These are phyloP conservation scores for Escallonia herrerae DNA, from an alignment of 129 eudicot species.

Conservation along the genomic window DNA sequence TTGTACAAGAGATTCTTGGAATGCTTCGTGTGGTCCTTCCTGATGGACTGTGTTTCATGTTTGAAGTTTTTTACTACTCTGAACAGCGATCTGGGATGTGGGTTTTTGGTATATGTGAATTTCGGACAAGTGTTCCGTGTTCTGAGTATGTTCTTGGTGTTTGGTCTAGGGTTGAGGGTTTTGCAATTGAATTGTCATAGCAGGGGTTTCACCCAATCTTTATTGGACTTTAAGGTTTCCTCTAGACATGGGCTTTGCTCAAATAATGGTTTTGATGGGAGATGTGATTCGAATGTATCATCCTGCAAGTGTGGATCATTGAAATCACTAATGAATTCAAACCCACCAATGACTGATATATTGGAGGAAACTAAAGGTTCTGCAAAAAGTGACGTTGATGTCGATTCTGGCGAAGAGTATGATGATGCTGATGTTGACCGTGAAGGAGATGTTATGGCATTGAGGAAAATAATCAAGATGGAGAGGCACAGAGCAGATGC, in stretches of 20 bases:
- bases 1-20: constrained; percentile 16
- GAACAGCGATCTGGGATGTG: constrained; percentile 32
- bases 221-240: constrained; percentile 19
- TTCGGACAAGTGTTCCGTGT: constrained; percentile 25
- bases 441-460: constrained; percentile 33
- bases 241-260: constrained; percentile 27
- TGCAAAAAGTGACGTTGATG: not conserved
- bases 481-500: constrained; percentile 50
- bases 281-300: constrained; percentile 13
- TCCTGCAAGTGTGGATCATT: constrained; percentile 24
- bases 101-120: constrained; percentile 41
- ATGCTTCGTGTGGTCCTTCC: constrained; percentile 3
- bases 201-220: constrained; percentile 16
- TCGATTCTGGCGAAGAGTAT: constrained; percentile 1
- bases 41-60: constrained; percentile 43
- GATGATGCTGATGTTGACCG: constrained; percentile 34
- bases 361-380: constrained; percentile 26
- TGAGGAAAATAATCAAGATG: constrained; percentile 56
- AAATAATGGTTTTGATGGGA: constrained; percentile 24
- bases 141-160: constrained; percentile 36
- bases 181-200: constrained; percentile 27
- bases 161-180: constrained; percentile 35
- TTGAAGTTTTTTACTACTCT: constrained; percentile 25
- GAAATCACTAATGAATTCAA: constrained; percentile 14
- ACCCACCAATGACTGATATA: constrained; percentile 21